Evolutionary conservation across 73 alveolate species (phyloP), one percentile per base, ranked within the genome.

Genomic region (Paramecium tetraurelia): DNA sequence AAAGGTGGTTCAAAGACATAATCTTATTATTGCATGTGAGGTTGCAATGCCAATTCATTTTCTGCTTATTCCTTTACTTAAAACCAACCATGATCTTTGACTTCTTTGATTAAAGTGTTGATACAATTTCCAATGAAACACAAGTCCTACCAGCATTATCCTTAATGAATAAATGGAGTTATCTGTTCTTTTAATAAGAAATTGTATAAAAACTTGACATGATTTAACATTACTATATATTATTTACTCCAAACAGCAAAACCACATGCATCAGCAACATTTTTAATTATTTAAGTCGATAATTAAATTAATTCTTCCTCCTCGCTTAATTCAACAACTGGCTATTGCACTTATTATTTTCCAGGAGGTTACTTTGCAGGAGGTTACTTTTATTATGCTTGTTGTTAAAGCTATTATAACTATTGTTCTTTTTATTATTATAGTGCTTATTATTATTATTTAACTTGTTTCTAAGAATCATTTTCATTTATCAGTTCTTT

Each of bases 31-130:
- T 27, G 18, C n/a, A 75, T 12, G 11, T 75, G 87, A 36, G 87
- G 87, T 75, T 75, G 33, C 59, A 86, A 86, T 58, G 72, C 36
- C 21, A 59, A 68, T 63, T 38, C 85, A 50, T 11, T 58, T 68
- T 63, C 75, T 58, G 57, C 63, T 31, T 31, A 59, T 86, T 31
- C 84, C 41, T 86, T 86, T 11, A 86, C 85, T 77, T 86, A 86
- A 75, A 35, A 35, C 87, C 58, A 75, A 21, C 87, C 87, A 75
- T 75, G 24, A 29, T 75, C 38, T 27, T 75, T 35, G 3, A 75
- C 59, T 35, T 75, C 87, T 36, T 69, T 75, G 12, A 75, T 75
- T 10, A 75, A 12, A 18, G 38, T 75, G 38, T 75, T 75, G 11
- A 75, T 75, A 20, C 87, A 35, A 75, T 75, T 75, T 33, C 68